phyloP scores from a whole-genome alignment of 768 basidiomycete species.

The Nidularia pulvinata region DNA sequence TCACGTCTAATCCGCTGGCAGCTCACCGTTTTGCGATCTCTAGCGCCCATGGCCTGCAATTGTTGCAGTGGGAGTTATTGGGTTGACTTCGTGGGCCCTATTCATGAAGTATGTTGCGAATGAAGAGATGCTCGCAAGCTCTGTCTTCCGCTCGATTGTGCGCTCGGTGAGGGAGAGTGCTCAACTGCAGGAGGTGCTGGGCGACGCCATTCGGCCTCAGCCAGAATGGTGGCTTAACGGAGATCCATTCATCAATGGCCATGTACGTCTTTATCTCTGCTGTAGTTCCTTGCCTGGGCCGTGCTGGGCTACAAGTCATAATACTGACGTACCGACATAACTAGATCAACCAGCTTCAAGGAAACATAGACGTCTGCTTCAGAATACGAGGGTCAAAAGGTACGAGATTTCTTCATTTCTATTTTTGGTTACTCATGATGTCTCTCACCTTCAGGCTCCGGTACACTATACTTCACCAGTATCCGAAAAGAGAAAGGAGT shows the following conservation, averaged over 20 bases:
- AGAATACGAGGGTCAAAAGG: constrained; percentile 74
- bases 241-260: constrained; percentile 68
- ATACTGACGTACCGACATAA: background rate
- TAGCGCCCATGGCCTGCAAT: constrained; percentile 51
- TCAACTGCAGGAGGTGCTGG: constrained; percentile 51
- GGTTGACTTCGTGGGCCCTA: constrained; percentile 61
- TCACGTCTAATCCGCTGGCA: background rate
- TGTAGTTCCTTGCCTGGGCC: background rate
- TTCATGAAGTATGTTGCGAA: constrained; percentile 75
- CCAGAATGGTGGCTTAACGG: constrained; percentile 79
- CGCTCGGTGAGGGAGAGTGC: constrained; percentile 53
- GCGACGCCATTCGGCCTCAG: constrained; percentile 64
- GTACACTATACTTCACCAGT: constrained; percentile 84
- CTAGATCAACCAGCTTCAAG: constrained; percentile 73
- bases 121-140: constrained; percentile 76
- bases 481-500: constrained; percentile 75
- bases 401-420: constrained; percentile 15
- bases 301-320: background rate
- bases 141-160: constrained; percentile 69
- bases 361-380: constrained; percentile 78
- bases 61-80: constrained; percentile 46
- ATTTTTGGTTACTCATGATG: background rate
- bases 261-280: constrained; percentile 38
- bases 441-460: constrained; percentile 43
- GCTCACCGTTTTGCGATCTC: background rate